Percentiles rank a stretch among this genome's conserved stretches.
Conservation (phyloP, 306 rosid species). For the Sophora flavescens region DNA sequence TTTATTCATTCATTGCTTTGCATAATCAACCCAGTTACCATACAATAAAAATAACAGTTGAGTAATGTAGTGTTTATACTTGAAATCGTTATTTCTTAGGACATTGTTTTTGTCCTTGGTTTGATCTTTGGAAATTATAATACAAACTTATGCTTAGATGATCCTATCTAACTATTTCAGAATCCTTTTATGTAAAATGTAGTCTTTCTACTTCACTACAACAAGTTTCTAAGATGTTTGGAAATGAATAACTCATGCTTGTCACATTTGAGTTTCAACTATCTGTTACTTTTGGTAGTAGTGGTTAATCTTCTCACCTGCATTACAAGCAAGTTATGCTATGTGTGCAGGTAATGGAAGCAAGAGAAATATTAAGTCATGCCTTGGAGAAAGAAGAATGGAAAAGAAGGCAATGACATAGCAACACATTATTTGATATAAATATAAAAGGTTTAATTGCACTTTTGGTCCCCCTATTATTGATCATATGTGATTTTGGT, state of each 20-base stretch:
- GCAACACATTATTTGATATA: too few relatives aligned
- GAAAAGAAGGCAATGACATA: conserved; percentile 41
- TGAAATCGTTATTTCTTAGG: too few relatives aligned
- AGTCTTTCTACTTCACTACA: too few relatives aligned
- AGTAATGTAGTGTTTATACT: too few relatives aligned
- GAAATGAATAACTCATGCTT: not conserved
- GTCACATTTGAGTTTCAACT: conserved; percentile 2
- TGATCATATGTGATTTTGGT: too few relatives aligned
- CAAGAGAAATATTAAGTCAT: conserved; percentile 71
- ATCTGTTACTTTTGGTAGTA: conserved; percentile 10
- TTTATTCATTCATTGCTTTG: too few relatives aligned
- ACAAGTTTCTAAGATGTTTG: too few relatives aligned
- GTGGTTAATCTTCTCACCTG: not conserved
- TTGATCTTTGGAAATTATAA: not conserved
- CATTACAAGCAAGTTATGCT: conserved; percentile 32
- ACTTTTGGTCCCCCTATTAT: too few relatives aligned
- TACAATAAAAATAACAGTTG: too few relatives aligned
- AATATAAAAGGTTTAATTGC: too few relatives aligned
- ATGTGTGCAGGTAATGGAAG: conserved; percentile 74
- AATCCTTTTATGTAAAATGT: too few relatives aligned
- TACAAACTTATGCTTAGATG: not conserved
- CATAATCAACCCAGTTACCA: too few relatives aligned
- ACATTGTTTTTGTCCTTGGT: not conserved
- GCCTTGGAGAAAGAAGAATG: conserved; percentile 55
- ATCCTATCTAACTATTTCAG: not conserved